These are phyloP conservation scores for Dryas drummondii DNA, from an alignment of 306 rosid species.

Conservation along the genomic window DNA sequence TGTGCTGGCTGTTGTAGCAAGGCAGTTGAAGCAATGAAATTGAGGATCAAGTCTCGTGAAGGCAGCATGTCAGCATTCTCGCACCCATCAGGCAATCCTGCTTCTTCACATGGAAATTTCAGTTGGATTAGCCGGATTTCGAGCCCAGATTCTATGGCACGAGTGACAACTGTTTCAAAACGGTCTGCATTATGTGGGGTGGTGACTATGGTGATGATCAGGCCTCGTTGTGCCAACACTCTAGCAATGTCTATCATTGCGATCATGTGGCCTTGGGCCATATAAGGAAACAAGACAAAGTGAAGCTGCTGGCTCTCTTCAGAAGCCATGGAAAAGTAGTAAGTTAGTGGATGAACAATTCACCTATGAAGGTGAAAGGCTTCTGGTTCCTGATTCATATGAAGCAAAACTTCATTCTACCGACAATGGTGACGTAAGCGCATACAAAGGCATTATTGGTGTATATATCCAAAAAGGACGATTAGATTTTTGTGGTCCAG, in stretches of 20 bases:
- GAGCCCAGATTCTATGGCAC: slow-evolving; percentile 20
- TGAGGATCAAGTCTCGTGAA: slow-evolving; percentile 24
- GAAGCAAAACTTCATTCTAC: too few species aligned
- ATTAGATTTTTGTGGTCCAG: too few species aligned
- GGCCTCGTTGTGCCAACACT: slow-evolving; percentile 28
- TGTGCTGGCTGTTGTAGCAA: slow-evolving; percentile 40
- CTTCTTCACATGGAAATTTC: slow-evolving; percentile 18
- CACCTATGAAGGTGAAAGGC: too few species aligned
- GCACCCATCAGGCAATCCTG: slow-evolving; percentile 54
- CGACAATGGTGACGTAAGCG: too few species aligned
- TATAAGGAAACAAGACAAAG: slow-evolving; percentile 26
- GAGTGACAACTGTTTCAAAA: slow-evolving; percentile 8
- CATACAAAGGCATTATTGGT: too few species aligned
- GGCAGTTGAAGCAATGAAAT: slow-evolving; percentile 28
- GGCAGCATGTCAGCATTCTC: slow-evolving; percentile 60
- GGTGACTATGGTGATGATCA: slow-evolving; percentile 27
- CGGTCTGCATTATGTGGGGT: slow-evolving; percentile 31
- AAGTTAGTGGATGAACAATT: too few species aligned
- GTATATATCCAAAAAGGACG: too few species aligned
- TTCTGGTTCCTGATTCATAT: too few species aligned
- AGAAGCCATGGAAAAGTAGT: slow-evolving; percentile 12
- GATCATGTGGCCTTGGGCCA: slow-evolving; percentile 47
- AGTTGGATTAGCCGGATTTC: slow-evolving; percentile 20
- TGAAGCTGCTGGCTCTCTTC: slow-evolving; percentile 11
- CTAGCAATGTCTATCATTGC: slow-evolving; percentile 41